These are phyloP conservation scores for Colletotrichum tofieldiae DNA, from an alignment of 2,329 filamentous ascomycete species.

Conservation along the genomic window DNA sequence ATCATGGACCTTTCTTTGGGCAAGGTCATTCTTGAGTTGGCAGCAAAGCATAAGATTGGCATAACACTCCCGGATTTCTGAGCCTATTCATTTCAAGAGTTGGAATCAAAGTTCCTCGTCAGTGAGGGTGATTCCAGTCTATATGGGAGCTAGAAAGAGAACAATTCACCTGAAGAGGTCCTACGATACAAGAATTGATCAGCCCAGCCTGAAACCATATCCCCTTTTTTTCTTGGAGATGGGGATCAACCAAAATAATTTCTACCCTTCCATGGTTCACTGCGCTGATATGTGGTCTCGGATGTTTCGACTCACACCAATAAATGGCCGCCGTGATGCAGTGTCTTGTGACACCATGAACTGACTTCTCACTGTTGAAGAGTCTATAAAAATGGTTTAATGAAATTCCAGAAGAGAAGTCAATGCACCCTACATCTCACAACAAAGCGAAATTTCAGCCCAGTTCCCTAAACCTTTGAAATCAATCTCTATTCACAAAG, in stretches of 20 bases:
- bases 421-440: not conserved
- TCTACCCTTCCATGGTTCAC: not conserved
- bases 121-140: too few relatives aligned
- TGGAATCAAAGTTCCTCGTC: not conserved
- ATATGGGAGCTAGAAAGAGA: not conserved
- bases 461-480: too few relatives aligned
- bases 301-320: not conserved
- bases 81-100: not conserved
- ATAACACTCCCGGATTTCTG: conserved; percentile 30
- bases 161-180: not conserved
- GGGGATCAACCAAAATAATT: too few relatives aligned
- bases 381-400: not conserved
- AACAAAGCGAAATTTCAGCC: not conserved
- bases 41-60: conserved; percentile 30
- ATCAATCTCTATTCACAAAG: not conserved
- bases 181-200: not conserved
- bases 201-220: not conserved
- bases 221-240: not conserved
- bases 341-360: too few relatives aligned
- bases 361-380: too few relatives aligned
- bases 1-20: conserved; percentile 72
- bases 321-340: not conserved
- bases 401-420: not conserved
- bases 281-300: too few relatives aligned
- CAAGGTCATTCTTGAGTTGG: conserved; percentile 37